Percentiles rank a stretch among this genome's conserved stretches.
Conservation (phyloP, 2,329 filamentous ascomycete genomes). For the Trichophyton verrucosum region DNA sequence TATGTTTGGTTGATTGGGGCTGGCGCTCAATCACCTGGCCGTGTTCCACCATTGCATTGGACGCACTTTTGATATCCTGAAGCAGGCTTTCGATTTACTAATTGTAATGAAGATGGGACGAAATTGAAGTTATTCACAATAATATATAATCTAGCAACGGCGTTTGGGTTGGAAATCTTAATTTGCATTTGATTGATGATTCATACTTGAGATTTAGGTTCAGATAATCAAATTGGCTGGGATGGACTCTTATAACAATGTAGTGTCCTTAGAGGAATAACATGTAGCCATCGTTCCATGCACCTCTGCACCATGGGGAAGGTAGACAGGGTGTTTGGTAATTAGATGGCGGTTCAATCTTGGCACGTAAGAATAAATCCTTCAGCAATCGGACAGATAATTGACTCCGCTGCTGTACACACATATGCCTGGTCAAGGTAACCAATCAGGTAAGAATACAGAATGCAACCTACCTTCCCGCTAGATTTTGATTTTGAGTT, state of each 20-base stretch:
- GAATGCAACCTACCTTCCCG: not conserved
- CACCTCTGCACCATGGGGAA: slow-evolving; percentile 32
- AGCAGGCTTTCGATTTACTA: not conserved
- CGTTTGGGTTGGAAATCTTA: not conserved
- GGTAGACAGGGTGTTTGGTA: slow-evolving; percentile 38
- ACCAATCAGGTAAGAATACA: not conserved
- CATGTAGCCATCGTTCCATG: slow-evolving; percentile 38
- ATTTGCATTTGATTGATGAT: not conserved
- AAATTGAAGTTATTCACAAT: not conserved
- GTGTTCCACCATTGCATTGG: not conserved
- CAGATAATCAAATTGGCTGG: not conserved
- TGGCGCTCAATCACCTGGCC: not conserved
- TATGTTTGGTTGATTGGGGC: slow-evolving; percentile 45
- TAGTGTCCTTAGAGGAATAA: slow-evolving; percentile 31
- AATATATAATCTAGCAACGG: slow-evolving; percentile 1
- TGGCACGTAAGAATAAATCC: slow-evolving; percentile 53
- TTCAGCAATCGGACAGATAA: slow-evolving; percentile 53
- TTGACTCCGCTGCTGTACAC: slow-evolving; percentile 54
- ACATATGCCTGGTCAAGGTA: slow-evolving; percentile 45
- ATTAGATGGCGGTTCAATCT: slow-evolving; percentile 41
- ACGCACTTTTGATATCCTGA: not conserved
- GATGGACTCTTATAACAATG: not conserved
- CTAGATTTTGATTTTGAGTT: not conserved
- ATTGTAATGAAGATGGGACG: not conserved
- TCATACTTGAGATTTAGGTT: not conserved